Evolutionary conservation across 331 rosid genomes (phyloP), one percentile per base, ranked within the genome.

Genomic region (Rosa hybrid): DNA sequence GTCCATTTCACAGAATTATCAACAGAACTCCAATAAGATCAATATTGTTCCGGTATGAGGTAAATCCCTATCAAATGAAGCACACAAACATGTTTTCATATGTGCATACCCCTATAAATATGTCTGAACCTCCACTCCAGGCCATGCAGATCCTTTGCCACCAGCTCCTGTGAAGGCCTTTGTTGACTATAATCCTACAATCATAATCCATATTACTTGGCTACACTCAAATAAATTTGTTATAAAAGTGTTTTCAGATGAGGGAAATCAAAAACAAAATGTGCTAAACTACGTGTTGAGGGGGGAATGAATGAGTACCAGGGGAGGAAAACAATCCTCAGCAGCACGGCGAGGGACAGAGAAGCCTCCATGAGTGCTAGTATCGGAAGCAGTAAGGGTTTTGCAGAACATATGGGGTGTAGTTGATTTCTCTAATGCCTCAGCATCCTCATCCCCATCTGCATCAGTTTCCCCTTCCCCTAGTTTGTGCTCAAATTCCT

Each of bases 321-420:
- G 87, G 53, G 98, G 94, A 77, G 99, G 98, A 78, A 96, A 96
- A 87, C 99, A 96, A 86, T 96, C 99, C 85, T 96, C 99, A 18
- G 99, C 99, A 1, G 99, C 99, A 18, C 99, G 94, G 44, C 99
- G 94, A 42, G 99, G 99, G 41, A 96, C 99, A 1, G 99, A 96
- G 84, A 96, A 96, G 20, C 99, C 99, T 71, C 99, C 99, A 71
- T 96, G 99, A 81, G 99, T 93, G 85, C 99, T 96, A 11, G 99
- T 96, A 82, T 96, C 99, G 17, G 99, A 96, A 68, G 99, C 99
- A 11, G 99, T 96, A 38, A 96, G 94, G 70, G 99, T 96, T 92
- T 96, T 96, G 84, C 99, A 96, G 91, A 96, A 96, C 99, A 96
- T 96, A 79, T 96, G 99, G 8, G 99, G 95, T 12, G 97, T 96